phyloP scores from a whole-genome alignment of 2,329 filamentous ascomycete genomes.

The Talaromyces atroroseus region DNA sequence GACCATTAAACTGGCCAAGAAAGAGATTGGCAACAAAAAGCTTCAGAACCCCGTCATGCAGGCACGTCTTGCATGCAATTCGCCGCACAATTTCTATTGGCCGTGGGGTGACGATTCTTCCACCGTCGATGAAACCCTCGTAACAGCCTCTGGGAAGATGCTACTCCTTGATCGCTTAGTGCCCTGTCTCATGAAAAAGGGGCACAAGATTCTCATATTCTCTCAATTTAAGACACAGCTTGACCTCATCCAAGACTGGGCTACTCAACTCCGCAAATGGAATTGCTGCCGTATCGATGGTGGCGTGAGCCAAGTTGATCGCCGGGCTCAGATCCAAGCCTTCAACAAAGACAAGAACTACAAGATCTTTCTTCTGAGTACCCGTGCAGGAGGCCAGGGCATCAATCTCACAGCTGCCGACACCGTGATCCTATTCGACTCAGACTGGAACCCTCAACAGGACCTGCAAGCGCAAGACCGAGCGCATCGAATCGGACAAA shows the following conservation, averaged over 20 bases:
- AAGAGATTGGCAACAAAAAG: slow-evolving; percentile 85
- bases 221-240: slow-evolving; percentile 94
- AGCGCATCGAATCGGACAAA: slow-evolving; percentile 91
- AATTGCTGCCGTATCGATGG: slow-evolving; percentile 87
- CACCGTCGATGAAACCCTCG: slow-evolving; percentile 69
- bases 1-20: slow-evolving; percentile 55
- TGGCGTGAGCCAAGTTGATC: slow-evolving; percentile 67
- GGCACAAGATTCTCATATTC: slow-evolving; percentile 92
- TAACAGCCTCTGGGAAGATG: slow-evolving; percentile 93
- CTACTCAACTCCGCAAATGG: slow-evolving; percentile 70
- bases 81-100: slow-evolving; percentile 93
- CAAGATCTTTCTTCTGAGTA: slow-evolving; percentile 82
- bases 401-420: slow-evolving; percentile 92
- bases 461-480: slow-evolving; percentile 95
- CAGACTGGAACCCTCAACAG: slow-evolving; percentile 92
- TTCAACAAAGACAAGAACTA: slow-evolving; percentile 63
- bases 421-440: slow-evolving; percentile 87
- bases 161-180: slow-evolving; percentile 83
- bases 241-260: slow-evolving; percentile 85
- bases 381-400: slow-evolving; percentile 85
- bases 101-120: slow-evolving; percentile 65
- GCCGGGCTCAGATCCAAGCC: slow-evolving; percentile 63
- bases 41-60: slow-evolving; percentile 91
- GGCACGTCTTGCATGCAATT: slow-evolving; percentile 85
- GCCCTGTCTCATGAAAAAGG: slow-evolving; percentile 63